These are phyloP conservation scores for Trametes cinnabarina DNA, from an alignment of 768 basidiomycete species.

Conservation along the genomic window DNA sequence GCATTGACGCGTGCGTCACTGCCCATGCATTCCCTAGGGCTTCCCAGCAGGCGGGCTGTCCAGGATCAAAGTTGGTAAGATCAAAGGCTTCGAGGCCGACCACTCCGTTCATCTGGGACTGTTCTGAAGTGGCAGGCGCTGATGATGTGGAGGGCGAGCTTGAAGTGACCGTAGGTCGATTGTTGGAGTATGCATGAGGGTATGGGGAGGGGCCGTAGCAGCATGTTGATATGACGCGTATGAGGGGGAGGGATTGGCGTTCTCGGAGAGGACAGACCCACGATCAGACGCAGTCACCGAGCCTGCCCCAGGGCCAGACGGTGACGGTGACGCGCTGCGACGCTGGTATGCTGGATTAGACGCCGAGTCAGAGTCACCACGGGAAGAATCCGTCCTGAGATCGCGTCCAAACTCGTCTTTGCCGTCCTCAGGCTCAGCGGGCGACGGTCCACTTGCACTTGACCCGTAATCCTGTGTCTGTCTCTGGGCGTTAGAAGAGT, in stretches of 20 bases:
- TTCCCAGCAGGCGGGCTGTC: slow-evolving; percentile 75
- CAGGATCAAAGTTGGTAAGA: slow-evolving; percentile 69
- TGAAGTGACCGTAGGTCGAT: not conserved
- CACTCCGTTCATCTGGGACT: not conserved
- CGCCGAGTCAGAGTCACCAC: slow-evolving; percentile 7
- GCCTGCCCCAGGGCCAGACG: not conserved
- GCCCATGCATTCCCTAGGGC: slow-evolving; percentile 77
- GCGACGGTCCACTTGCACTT: slow-evolving; percentile 19
- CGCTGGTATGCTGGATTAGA: not conserved
- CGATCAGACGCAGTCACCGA: slow-evolving; percentile 13
- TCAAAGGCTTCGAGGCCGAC: slow-evolving; percentile 68
- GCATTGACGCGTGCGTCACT: slow-evolving; percentile 61
- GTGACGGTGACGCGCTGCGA: slow-evolving; percentile 11
- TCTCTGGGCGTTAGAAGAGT: slow-evolving; percentile 11
- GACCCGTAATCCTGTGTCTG: slow-evolving; percentile 20
- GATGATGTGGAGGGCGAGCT: slow-evolving; percentile 10
- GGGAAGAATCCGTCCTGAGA: slow-evolving; percentile 56
- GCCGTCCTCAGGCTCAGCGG: slow-evolving; percentile 34
- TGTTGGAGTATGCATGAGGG: not conserved
- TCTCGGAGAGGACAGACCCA: slow-evolving; percentile 11
- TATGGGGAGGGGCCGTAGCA: not conserved
- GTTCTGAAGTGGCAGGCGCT: not conserved
- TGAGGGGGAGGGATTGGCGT: not conserved
- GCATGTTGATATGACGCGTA: not conserved
- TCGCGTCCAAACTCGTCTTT: slow-evolving; percentile 90